Base-by-base conservation (phyloP, 108 stramenopile species). In the Hondaea fermentalgiana region DNA sequence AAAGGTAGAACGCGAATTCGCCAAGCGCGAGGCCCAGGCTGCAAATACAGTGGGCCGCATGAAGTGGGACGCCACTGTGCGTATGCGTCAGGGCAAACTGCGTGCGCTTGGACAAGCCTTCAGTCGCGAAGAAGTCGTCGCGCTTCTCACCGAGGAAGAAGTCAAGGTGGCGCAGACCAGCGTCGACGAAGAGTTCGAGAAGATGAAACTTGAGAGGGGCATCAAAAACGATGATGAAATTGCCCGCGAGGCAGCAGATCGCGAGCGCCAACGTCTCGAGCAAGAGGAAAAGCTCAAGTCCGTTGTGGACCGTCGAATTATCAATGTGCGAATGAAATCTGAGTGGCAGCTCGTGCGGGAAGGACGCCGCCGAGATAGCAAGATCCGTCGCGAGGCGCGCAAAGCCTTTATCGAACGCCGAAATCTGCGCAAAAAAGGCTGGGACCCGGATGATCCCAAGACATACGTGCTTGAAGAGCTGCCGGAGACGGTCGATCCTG, bases 51-150 rank as follows among this genome's bases (percentile, higher is more conserved):
- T 93, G 5, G 93, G 55, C 55, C 90, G 91, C 21, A 91, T 93
- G 88, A 93, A 92, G 57, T 94, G 94, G 94, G 94, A 94, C 87
- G 94, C 94, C 4, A 89, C 89, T 60, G 93, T 94, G 16, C 90
- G 94, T 35, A 93, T 92, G 87, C 60, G 76, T 49, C 94, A 94
- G 87, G 92, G 90, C 43, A 91, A 92, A 59, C 90, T 93, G n/a
- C 76, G 93, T 4, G 92, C 94, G 17, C 58, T 59, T 16, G 94
- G 94, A 5, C 59, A 58, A 57, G 10, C 60, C 6, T 28, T 93
- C 21, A 90, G 89, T 87, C 91, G 94, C 4, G 72, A 72, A 45
- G 93, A 72, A 25, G 90, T 91, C 10, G 89, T 93, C 5, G 60
- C 90, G 25, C 71, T 91, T 23, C 88, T 94, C 28, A 72, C 92